These are phyloP conservation scores for Thelonectria blattea DNA, from an alignment of 2,329 filamentous ascomycete genomes.

Conservation along the genomic window DNA sequence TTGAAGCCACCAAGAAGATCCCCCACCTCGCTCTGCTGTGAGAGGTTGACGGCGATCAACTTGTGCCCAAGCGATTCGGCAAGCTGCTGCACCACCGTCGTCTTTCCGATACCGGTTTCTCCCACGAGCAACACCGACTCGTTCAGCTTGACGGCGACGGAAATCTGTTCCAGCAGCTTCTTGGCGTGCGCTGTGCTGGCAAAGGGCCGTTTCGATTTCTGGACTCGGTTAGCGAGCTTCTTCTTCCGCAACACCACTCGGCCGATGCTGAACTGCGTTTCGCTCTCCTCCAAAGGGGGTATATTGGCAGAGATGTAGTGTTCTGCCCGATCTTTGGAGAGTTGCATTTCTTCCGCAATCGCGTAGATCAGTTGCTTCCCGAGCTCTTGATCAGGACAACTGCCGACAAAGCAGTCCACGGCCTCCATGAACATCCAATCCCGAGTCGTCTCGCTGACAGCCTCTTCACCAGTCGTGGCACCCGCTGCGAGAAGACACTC, in stretches of 20 bases:
- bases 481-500: slow-evolving; percentile 66
- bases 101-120: slow-evolving; percentile 98
- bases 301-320: slow-evolving; percentile 78
- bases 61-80: slow-evolving; percentile 84
- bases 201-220: slow-evolving; percentile 71
- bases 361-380: slow-evolving; percentile 66
- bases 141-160: slow-evolving; percentile 79
- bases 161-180: slow-evolving; percentile 85
- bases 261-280: slow-evolving; percentile 66
- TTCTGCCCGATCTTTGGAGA: slow-evolving; percentile 80
- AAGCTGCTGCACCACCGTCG: slow-evolving; percentile 91
- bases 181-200: slow-evolving; percentile 88
- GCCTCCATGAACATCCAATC: slow-evolving; percentile 94
- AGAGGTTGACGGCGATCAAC: slow-evolving; percentile 91
- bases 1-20: slow-evolving; percentile 97
- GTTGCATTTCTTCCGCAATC: slow-evolving; percentile 86
- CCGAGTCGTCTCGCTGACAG: slow-evolving; percentile 72
- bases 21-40: slow-evolving; percentile 96
- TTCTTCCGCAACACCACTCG: slow-evolving; percentile 68
- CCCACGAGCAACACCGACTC: slow-evolving; percentile 95
- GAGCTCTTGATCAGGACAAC: slow-evolving; percentile 70
- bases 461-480: slow-evolving; percentile 70
- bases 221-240: slow-evolving; percentile 54
- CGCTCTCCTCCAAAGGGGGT: slow-evolving; percentile 69
- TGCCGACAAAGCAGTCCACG: slow-evolving; percentile 88